These are phyloP conservation scores for Cladosporium sp. DNA, from an alignment of 2,329 filamentous ascomycete species.

Conservation along the genomic window DNA sequence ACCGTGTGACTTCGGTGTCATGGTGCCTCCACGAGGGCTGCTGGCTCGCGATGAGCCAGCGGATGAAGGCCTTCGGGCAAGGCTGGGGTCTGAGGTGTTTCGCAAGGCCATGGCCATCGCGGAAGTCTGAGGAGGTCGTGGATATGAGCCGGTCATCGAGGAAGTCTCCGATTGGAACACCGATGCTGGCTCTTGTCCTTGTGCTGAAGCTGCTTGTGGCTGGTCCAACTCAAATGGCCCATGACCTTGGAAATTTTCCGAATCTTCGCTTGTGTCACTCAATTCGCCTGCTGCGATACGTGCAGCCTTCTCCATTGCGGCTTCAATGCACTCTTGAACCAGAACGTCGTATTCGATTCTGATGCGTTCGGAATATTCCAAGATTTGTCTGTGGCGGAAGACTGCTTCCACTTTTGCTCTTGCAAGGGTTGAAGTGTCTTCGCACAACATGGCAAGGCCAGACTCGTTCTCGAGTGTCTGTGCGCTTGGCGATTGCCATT, in stretches of 20 bases:
- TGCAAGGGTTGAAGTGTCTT: slow-evolving; percentile 83
- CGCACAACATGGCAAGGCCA: slow-evolving; percentile 81
- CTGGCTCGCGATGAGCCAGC: slow-evolving; percentile 79
- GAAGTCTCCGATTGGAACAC: slow-evolving; percentile 49
- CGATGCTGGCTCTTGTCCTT: neutral
- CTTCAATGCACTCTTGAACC: slow-evolving; percentile 93
- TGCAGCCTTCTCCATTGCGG: slow-evolving; percentile 85
- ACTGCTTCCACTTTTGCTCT: slow-evolving; percentile 91
- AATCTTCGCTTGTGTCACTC: slow-evolving; percentile 65
- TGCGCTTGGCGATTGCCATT: slow-evolving; percentile 93
- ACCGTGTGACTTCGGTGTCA: slow-evolving; percentile 83
- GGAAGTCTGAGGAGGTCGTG: slow-evolving; percentile 51
- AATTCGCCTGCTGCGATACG: slow-evolving; percentile 82
- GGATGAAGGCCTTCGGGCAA: slow-evolving; percentile 59
- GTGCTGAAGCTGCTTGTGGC: neutral
- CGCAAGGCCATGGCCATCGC: slow-evolving; percentile 60
- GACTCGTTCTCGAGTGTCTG: slow-evolving; percentile 93
- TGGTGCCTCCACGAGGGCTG: slow-evolving; percentile 80
- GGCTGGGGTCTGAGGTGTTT: slow-evolving; percentile 54
- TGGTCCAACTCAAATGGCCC: slow-evolving; percentile 12
- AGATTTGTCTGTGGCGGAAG: slow-evolving; percentile 84
- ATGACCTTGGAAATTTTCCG: slow-evolving; percentile 19
- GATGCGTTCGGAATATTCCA: slow-evolving; percentile 95
- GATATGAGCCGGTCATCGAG: slow-evolving; percentile 59
- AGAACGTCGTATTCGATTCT: slow-evolving; percentile 89